A percentile compares a stretch with the other conserved stretches of the same genome.
Conservation (phyloP, 176 grass and related monocot species). For the Lolium multiflorum region DNA sequence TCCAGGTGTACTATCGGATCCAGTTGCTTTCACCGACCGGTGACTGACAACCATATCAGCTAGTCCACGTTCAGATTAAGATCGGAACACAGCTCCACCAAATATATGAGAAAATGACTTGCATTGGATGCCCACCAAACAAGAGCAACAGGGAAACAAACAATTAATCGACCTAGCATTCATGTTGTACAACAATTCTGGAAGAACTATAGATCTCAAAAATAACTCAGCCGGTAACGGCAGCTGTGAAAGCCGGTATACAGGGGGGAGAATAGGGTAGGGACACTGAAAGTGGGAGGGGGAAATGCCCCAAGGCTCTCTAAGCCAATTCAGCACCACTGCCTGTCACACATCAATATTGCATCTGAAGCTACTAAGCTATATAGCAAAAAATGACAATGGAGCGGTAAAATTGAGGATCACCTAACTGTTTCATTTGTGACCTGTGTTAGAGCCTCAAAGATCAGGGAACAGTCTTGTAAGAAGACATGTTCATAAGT, state of each 20-base stretch:
- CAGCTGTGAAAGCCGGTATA: neutral
- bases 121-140: neutral
- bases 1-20: slow-evolving; percentile 33
- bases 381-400: slow-evolving; percentile 49
- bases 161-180: slow-evolving; percentile 38
- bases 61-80: slow-evolving; percentile 20
- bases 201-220: slow-evolving; percentile 23
- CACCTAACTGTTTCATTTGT: slow-evolving; percentile 30
- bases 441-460: slow-evolving; percentile 40
- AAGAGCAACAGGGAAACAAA: slow-evolving; percentile 22
- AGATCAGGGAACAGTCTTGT: slow-evolving; percentile 29
- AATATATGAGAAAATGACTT: slow-evolving; percentile 34
- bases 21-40: slow-evolving; percentile 34
- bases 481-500: slow-evolving; percentile 15
- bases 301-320: slow-evolving; percentile 22
- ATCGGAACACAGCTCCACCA: slow-evolving; percentile 18
- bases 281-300: neutral
- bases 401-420: slow-evolving; percentile 44
- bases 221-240: slow-evolving; percentile 17
- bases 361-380: slow-evolving; percentile 52
- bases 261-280: neutral
- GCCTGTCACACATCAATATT: slow-evolving; percentile 35
- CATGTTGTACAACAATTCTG: slow-evolving; percentile 15
- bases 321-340: neutral
- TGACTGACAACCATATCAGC: neutral